Evolutionary conservation across 305 asterid species (phyloP), one percentile per base, ranked within the genome.

Genomic region (Lippia alba): DNA sequence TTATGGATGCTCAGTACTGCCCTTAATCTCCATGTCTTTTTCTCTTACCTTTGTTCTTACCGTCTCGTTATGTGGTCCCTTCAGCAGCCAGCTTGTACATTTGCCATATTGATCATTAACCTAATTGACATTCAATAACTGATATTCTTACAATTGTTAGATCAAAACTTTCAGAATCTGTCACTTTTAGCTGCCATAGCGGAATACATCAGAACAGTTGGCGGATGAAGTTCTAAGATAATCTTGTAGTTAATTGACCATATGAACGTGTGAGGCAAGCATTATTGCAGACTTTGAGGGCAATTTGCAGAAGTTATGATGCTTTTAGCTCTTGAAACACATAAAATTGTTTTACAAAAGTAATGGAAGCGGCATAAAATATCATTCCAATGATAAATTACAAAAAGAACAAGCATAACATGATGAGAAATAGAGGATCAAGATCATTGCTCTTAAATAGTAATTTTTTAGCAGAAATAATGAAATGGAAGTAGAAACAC

Each of bases 1-100:
- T 14, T 32, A 34, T 66, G 71, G 30, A 24, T 24, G 30, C 30
- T 24, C 30, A 61, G 5, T 61, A 57, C 56, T 50, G 36, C 19
- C 7, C 51, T 46, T 74, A 62, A 54, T 71, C 61, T 70, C 67
- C 69, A 16, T 65, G 63, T 67, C 51, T 55, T 73, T 45, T 66
- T 64, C 30, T 46, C 48, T 46, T 14, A 19, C 16, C 2, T 59
- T 32, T 30, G 18, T 1, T 18, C 5, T 36, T 30, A 24, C n/a
- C 56, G 33, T 12, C 20, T 71, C 19, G 10, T 41, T 56, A 54
- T 61, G 56, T 74, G 65, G 8, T 48, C 64, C 20, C 33, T 9
- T 24, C 53, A 12, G 63, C 56, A 57, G 57, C 53, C 62, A 64
- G 55, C 61, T 40, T 53, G 56, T 62, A 41, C 56, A 33, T 71